These are phyloP conservation scores for Didymosphaeria variabile DNA, from an alignment of 2,329 filamentous ascomycete genomes.

Conservation along the genomic window DNA sequence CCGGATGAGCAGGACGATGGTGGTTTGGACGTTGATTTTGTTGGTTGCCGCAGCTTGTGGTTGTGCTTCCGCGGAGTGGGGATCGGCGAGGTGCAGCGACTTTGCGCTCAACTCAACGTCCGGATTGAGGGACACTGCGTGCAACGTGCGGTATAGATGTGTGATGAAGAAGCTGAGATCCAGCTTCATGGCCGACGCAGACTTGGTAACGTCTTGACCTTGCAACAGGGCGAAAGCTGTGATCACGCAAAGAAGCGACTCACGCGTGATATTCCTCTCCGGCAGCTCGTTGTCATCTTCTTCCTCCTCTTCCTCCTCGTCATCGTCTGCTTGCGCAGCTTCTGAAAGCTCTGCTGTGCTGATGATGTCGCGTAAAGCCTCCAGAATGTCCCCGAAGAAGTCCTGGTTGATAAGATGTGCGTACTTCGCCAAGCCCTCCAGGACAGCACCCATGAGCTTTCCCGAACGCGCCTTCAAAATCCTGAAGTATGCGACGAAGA, in stretches of 20 bases:
- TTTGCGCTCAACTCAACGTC: slow-evolving; percentile 85
- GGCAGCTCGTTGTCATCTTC: slow-evolving; percentile 58
- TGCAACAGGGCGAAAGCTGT: slow-evolving; percentile 96
- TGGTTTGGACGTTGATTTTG: slow-evolving; percentile 94
- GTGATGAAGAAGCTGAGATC: slow-evolving; percentile 96
- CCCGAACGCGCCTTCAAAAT: slow-evolving; percentile 85
- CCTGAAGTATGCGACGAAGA: slow-evolving; percentile 94
- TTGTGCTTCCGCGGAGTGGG: slow-evolving; percentile 59
- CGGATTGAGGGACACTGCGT: slow-evolving; percentile 79
- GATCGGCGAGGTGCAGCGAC: slow-evolving; percentile 75
- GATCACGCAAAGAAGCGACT: slow-evolving; percentile 91
- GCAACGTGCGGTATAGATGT: slow-evolving; percentile 87
- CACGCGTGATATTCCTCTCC: slow-evolving; percentile 77
- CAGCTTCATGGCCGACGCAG: slow-evolving; percentile 80
- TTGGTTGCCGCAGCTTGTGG: slow-evolving; percentile 57
- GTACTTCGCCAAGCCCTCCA: slow-evolving; percentile 93
- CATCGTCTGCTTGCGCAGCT: slow-evolving; percentile 55
- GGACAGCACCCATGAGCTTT: slow-evolving; percentile 92
- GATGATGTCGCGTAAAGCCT: slow-evolving; percentile 93
- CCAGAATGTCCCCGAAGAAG: slow-evolving; percentile 95
- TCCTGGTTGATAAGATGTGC: slow-evolving; percentile 98
- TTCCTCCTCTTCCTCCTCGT: slow-evolving; percentile 59
- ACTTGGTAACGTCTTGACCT: slow-evolving; percentile 90
- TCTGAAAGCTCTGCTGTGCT: slow-evolving; percentile 69
- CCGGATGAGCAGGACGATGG: slow-evolving; percentile 88